Evolutionary conservation across 495 filamentous ascomycete species (phyloP), one percentile per base, ranked within the genome.

Genomic region (Hyaloscypha finlandica): DNA sequence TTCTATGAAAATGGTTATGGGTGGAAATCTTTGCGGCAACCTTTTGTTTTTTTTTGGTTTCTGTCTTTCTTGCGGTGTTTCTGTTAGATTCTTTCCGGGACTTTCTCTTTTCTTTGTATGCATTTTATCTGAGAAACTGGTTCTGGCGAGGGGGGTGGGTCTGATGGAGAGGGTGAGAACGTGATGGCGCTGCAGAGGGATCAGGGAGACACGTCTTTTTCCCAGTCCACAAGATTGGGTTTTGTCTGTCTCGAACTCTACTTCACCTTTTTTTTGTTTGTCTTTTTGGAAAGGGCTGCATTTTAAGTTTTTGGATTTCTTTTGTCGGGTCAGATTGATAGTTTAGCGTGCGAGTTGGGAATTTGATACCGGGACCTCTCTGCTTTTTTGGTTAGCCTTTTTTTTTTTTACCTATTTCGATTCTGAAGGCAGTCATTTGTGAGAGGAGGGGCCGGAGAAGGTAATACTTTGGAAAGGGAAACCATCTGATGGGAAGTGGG

Each of bases 161-260:
- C 61, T 29, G 63, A 53, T 35, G 22, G 45, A 45, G 25, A 31
- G 32, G 32, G 37, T 54, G 25, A 37, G 29, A 20, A 30, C 55
- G 52, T 60, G 54, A 54, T 58, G 29, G 42, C 16, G 42, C 42
- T 48, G 42, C 42, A 4, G 42, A 48, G 42, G 30, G 59, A 57
- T 68, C 66, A 39, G 61, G 33, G 65, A 66, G 65, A 52, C 51
- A 65, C 35, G 61, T 58, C 33, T 61, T 68, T 71, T 71, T 71
- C 65, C 69, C 74, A 59, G 59, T 60, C 58, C 68, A 60, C 29
- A 64, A 66, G 59, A 25, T 61, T 55, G 68, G 60, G 60, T 70
- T 67, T 64, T 70, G 54, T 64, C 55, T 64, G 48, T 64, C 64
- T 67, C 64, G 58, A 19, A 29, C 29, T 25, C 20, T 56, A 29